A percentile compares a stretch with the other conserved stretches of the same genome.
These are phyloP conservation scores for Diaporthe sp. DNA, from an alignment of 2,329 filamentous ascomycete genomes.

Conservation along the genomic window DNA sequence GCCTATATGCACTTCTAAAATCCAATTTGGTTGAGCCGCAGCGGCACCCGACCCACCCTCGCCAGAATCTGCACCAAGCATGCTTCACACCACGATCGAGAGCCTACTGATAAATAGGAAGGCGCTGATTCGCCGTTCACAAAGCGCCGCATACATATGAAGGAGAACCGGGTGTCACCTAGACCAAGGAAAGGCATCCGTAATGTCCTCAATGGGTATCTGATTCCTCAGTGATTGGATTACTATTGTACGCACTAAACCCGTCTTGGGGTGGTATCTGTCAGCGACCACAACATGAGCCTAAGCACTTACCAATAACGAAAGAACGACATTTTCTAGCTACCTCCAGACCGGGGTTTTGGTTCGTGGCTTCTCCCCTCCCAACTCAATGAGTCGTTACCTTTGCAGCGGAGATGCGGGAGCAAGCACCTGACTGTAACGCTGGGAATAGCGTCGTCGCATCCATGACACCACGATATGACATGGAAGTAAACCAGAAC, in stretches of 20 bases:
- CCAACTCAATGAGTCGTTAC: too few species aligned
- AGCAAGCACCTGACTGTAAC: background rate
- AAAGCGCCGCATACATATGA: background rate
- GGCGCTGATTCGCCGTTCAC: background rate
- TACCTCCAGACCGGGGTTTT: background rate
- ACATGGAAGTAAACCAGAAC: background rate
- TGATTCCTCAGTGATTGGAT: background rate
- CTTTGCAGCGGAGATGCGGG: background rate
- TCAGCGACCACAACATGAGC: background rate
- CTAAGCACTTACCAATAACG: background rate
- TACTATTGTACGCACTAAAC: background rate
- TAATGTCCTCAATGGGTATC: background rate
- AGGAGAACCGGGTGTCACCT: background rate
- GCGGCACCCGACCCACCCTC: fast-evolving
- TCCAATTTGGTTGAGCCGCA: background rate
- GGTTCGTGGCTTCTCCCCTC: background rate
- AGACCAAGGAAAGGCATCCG: background rate
- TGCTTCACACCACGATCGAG: too few species aligned
- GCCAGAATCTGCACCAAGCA: too few species aligned
- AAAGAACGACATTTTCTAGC: background rate
- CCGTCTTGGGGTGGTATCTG: background rate
- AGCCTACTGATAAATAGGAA: background rate
- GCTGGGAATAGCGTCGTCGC: background rate
- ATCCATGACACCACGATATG: background rate
- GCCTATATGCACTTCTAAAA: too few species aligned